Base-by-base conservation (phyloP, 495 filamentous ascomycete genomes). In the Talaromyces adpressus region DNA sequence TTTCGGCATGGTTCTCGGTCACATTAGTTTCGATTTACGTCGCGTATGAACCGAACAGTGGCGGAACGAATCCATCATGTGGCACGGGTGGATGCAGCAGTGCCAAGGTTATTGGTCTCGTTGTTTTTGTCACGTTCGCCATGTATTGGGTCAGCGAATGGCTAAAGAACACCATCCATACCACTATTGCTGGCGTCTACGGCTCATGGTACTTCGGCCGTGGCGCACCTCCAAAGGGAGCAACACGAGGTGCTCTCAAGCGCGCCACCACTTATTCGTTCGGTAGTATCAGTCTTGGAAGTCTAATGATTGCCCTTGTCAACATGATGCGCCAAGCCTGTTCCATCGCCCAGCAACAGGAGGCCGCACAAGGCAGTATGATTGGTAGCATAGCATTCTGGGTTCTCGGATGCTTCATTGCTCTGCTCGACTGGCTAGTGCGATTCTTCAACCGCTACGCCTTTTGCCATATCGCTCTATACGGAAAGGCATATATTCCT, bases 141-240 rank as follows among this genome's bases (percentile, higher is more conserved):
- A 85, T 82, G 68, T 96, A 95, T 75, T 98, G 92, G 93, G 85
- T 96, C 66, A 89, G 87, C 25, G 92, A 97, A 70, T 91, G 89
- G 83, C 71, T 96, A 62, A 96, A 97, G 76, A 97, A 96, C 72
- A 91, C 88, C 16, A 89, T 97, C 39, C 92, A 98, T 73, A 88
- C 87, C 32, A 91, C 88, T 22, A 88, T 96, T 69, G 89, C 90
- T 0, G 91, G 93, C 11, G 88, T 96, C 12, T 97, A 96, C 65
- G 93, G 91, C 0, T 89, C 89, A 1, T 97, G 93, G 93, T 98
- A 96, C 75, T 97, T 96, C 78, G 87, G 80, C 66, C 76, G 80
- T 36, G 76, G 82, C 18, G 89, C 89, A 52, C 73, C 82, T 71
- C 92, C 92, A 4, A 84, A 78, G 51, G 84, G 85, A 11, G 87